Base-by-base conservation (phyloP, 2,329 filamentous ascomycete species). In the Leptoxyphium fumago region DNA sequence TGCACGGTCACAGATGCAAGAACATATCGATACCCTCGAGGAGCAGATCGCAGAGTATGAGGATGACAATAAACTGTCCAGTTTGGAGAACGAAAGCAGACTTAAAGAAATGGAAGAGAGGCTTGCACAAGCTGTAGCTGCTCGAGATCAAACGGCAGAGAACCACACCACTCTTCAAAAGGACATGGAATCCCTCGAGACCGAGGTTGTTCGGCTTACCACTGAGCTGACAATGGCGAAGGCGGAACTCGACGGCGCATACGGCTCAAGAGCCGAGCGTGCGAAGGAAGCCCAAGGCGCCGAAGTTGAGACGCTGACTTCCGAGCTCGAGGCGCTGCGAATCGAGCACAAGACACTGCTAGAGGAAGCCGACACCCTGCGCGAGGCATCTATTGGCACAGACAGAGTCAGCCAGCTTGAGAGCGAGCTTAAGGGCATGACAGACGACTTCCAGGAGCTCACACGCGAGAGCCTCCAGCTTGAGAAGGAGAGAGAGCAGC, bases 181-280 rank as follows among this genome's bases (percentile, higher is more conserved):
- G 7, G 62, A 65, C 39, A 53, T 62, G 48, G 45, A 56, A 28
- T 50, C 50, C 6, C 64, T 82, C 32, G 78, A 82, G 56, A 68
- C 72, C 44, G 75, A 82, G 54, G 69, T 82, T 42, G 77, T 81
- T 2, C 70, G 75, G 43, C 67, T 81, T 5, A 78, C 78, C 30
- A 84, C 80, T 2, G 80, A 96, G 67, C 74, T 96, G 38, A 93
- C 89, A n/a, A 81, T 96, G 52, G 86, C 84, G 21, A 77, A 79
- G 57, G 85, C 88, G 43, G 89, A 96, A 62, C 83, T 96, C 21
- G 91, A 94, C 55, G 86, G 86, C 49, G 93, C 94, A 58, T 95
- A 96, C 59, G 91, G 91, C 36, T 75, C 72, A n/a, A 71, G 80
- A 42, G 74, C 77, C 9, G 71, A 84, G 58, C 75, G 80, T 29